phyloP scores from a whole-genome alignment of 2,329 filamentous ascomycete species.

The Clarireedia paspali region DNA sequence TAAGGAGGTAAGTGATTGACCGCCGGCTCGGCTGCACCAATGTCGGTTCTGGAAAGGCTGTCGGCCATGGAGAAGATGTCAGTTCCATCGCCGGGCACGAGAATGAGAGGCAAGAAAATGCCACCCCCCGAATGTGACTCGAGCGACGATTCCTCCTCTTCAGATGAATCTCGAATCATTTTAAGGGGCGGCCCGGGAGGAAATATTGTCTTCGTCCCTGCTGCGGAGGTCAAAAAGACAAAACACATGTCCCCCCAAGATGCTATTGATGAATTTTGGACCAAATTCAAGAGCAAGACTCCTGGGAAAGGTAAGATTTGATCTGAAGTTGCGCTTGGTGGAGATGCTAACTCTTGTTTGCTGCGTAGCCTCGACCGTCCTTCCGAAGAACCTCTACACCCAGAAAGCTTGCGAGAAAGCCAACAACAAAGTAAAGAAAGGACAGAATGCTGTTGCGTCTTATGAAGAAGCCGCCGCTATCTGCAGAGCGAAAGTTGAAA shows the following conservation, averaged over 20 bases:
- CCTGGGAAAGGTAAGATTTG: slow-evolving; percentile 54
- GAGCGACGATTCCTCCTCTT: neutral
- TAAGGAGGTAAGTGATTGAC: no score
- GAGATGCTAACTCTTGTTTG: neutral
- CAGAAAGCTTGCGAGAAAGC: slow-evolving; percentile 50
- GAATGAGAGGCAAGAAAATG: neutral
- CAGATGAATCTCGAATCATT: neutral
- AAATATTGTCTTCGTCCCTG: slow-evolving; percentile 1
- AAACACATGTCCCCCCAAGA: slow-evolving; percentile 58
- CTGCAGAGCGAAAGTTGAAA: slow-evolving; percentile 57
- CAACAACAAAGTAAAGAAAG: slow-evolving; percentile 44
- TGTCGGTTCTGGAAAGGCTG: neutral
- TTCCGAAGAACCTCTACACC: slow-evolving; percentile 61
- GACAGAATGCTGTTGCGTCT: slow-evolving; percentile 53
- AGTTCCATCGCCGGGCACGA: neutral
- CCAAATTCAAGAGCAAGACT: slow-evolving; percentile 59
- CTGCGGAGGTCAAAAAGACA: slow-evolving; percentile 22
- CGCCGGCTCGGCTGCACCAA: no score
- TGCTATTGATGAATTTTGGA: slow-evolving; percentile 66
- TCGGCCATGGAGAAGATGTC: neutral
- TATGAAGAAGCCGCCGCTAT: slow-evolving; percentile 65
- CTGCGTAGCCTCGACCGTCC: slow-evolving; percentile 52
- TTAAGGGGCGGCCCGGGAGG: neutral
- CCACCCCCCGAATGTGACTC: neutral
- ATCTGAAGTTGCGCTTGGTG: neutral